Conservation (phyloP, 352 stramenopile genomes). For the Pythium chondricola region DNA sequence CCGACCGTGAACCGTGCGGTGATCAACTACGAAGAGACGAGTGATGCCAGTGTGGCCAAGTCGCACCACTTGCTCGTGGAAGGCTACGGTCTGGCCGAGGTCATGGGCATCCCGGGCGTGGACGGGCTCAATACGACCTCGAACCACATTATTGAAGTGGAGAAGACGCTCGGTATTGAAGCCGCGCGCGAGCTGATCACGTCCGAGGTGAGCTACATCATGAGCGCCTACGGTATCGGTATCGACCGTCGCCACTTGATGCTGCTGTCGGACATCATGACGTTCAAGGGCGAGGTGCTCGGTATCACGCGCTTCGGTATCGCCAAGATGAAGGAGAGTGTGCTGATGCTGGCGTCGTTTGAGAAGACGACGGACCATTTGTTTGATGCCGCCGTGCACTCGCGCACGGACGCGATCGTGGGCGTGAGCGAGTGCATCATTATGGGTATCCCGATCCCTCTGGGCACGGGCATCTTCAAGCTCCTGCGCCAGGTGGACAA, state of each 20-base stretch:
- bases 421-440: constrained; percentile 99
- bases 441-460: constrained; percentile 98
- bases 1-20: constrained; percentile 96
- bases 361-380: constrained; percentile 99
- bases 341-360: constrained; percentile 99
- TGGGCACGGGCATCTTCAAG: constrained; percentile 98
- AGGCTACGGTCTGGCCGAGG: constrained; percentile 96
- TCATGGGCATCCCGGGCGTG: constrained; percentile 97
- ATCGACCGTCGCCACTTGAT: constrained; percentile 99
- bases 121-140: constrained; percentile 94
- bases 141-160: constrained; percentile 99
- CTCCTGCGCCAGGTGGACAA: constrained; percentile 86
- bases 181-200: constrained; percentile 95
- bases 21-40: constrained; percentile 96
- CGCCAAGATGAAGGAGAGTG: constrained; percentile 99
- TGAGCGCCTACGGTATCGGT: constrained; percentile 97
- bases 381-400: constrained; percentile 99
- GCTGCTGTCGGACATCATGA: constrained; percentile 99
- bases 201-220: constrained; percentile 99
- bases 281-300: constrained; percentile 93
- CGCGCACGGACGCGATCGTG: constrained; percentile 96
- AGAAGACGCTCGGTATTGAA: constrained; percentile 97
- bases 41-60: constrained; percentile 47
- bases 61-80: constrained; percentile 98
- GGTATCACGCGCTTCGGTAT: constrained; percentile 97